Percentiles rank a stretch among this genome's conserved stretches.
These are phyloP conservation scores for Euphrasia confusa DNA, from an alignment of 257 asterid genomes.

Conservation along the genomic window DNA sequence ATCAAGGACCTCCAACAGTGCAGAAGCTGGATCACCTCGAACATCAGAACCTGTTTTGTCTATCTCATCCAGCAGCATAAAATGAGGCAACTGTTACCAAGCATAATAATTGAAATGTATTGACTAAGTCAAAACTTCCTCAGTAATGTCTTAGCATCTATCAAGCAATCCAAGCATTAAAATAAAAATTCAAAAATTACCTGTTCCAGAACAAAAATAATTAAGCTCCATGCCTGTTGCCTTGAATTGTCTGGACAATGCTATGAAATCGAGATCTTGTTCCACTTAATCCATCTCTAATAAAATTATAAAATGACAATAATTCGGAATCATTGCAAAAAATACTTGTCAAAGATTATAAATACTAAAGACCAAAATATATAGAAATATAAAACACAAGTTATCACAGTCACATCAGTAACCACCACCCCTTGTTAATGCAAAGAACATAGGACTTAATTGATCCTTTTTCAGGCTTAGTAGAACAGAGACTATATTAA, in stretches of 20 bases:
- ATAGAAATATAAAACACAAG: conserved; percentile 29
- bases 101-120: conserved; percentile 11
- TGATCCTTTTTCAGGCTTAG: conserved; percentile 16
- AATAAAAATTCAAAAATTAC: conserved; percentile 35
- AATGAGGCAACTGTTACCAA: conserved; percentile 10
- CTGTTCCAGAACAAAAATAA: conserved; percentile 95
- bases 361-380: no score
- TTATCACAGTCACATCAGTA: neutral
- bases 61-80: conserved; percentile 97
- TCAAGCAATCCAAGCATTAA: neutral
- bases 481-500: conserved; percentile 9
- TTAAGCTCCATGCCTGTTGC: no score
- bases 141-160: conserved; percentile 13
- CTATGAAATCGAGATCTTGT: no score
- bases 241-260: no score
- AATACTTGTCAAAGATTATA: no score
- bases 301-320: no score
- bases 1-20: conserved; percentile 96
- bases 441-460: conserved; percentile 20
- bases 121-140: conserved; percentile 8
- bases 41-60: conserved; percentile 99
- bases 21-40: conserved; percentile 98
- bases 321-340: no score
- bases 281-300: no score
- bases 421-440: neutral